Base-by-base conservation (phyloP, 148 eudicot species). In the Bassia scoparia region DNA sequence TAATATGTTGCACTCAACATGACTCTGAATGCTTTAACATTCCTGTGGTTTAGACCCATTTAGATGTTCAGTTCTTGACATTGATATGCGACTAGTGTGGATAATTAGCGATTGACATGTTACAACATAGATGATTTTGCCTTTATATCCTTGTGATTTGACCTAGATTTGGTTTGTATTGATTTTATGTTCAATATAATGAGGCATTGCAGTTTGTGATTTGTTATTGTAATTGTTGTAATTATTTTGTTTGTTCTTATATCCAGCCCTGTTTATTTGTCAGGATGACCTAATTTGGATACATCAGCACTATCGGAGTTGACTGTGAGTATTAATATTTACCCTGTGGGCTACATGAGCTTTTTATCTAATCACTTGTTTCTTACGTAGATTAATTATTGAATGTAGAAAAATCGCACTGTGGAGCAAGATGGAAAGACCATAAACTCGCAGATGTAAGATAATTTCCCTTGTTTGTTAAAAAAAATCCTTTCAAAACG, bases 401-500 rank as follows among this genome's bases (percentile, higher is more conserved):
- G 38, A 43, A 7, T 81, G 70, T 73, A 84, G 87, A 84, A 84
- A 84, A 84, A 81, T 2, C 87, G 87, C 74, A 84, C 87, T 34
- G 84, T 84, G 73, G 87, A 84, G 82, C 87, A 84, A 78, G 87
- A 84, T 72, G 87, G 76, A 68, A 84, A 84, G 81, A 84, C 84
- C 29, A 76, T 84, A 55, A 84, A 84, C 74, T 81, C 81, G 71
- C 87, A 84, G 61, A 84, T 59, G 87, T 84, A 81, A 76, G 87
- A n/a, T 31, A 33, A 7, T 61, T 16, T 76, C 16, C 46, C 34
- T 26, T 17, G 17, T 17, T 53, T 23, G 41, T 46, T 27, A 33
- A 60, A 61, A n/a, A 11, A 26, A 27, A 37, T 33, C 52, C 62
- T 71, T 7, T 20, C 21, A 9, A 33, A 60, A 44, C 29, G 2